Conservation (phyloP, 768 basidiomycete species). For the Hirschioporus abietinus region DNA sequence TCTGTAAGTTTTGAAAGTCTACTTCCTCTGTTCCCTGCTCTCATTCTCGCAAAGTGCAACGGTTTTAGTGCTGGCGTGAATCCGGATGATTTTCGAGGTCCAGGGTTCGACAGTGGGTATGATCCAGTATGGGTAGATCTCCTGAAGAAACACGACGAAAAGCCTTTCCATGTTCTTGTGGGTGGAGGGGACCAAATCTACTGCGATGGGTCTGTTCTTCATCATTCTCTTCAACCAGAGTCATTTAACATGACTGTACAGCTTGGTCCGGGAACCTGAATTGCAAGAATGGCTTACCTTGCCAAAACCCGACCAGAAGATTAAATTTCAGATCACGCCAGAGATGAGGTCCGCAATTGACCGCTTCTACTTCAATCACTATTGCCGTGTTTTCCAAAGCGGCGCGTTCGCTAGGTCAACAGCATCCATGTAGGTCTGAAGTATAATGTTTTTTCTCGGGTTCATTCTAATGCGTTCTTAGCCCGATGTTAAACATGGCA, state of each 20-base stretch:
- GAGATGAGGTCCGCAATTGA: slow-evolving; percentile 77
- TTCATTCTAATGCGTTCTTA: slow-evolving; percentile 22
- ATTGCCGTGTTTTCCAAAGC: slow-evolving; percentile 78
- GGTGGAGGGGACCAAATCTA: slow-evolving; percentile 95
- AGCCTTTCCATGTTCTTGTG: slow-evolving; percentile 86
- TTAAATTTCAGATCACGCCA: slow-evolving; percentile 51
- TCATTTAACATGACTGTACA: background rate
- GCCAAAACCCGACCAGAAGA: slow-evolving; percentile 54
- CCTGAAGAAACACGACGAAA: slow-evolving; percentile 70
- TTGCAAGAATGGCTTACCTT: slow-evolving; percentile 78
- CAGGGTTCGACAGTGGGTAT: slow-evolving; percentile 74
- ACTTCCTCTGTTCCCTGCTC: slow-evolving; percentile 2
- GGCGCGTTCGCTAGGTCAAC: slow-evolving; percentile 92
- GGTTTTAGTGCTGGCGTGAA: slow-evolving; percentile 89
- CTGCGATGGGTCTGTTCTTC: slow-evolving; percentile 60
- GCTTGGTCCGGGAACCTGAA: slow-evolving; percentile 80
- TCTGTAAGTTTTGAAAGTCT: slow-evolving; percentile 47
- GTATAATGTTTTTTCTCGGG: slow-evolving; percentile 5
- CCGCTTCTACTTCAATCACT: slow-evolving; percentile 87
- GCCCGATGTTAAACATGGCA: slow-evolving; percentile 86
- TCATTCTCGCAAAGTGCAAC: slow-evolving; percentile 53
- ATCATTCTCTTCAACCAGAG: background rate
- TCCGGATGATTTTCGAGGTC: slow-evolving; percentile 77
- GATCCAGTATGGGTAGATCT: slow-evolving; percentile 95
- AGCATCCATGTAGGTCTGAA: slow-evolving; percentile 69